Percentiles rank a stretch among this genome's conserved stretches.
Evolutionary conservation across 129 eudicot species (phyloP).

Genomic region (Pittosporum tobira): DNA sequence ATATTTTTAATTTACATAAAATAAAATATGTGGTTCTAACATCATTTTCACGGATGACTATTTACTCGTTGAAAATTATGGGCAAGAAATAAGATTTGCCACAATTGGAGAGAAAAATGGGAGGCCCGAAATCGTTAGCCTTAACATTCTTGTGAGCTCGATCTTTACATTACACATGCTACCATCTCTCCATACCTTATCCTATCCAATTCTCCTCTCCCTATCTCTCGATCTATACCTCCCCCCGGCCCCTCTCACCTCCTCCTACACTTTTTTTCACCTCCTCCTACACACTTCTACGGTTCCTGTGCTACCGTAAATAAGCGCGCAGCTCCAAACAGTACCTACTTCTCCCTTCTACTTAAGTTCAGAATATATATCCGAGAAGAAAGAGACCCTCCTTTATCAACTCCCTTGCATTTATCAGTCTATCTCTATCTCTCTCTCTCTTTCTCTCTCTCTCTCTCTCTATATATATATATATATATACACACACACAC

Average conservation of each 20-base stretch:
- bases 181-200: conserved; percentile 42
- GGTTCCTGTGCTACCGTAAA: not conserved
- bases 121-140: conserved; percentile 45
- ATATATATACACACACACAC: no score
- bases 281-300: not conserved
- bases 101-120: conserved; percentile 22
- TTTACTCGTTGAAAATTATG: no score
- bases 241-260: conserved; percentile 1
- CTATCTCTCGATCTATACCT: conserved; percentile 2
- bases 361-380: no score
- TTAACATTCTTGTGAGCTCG: conserved; percentile 12
- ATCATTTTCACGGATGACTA: no score
- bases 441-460: not conserved
- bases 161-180: not conserved
- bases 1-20: no score
- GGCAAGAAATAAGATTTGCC: no score
- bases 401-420: not conserved
- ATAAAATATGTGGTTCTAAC: no score
- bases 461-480: not conserved
- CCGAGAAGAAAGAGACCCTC: no score
- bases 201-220: conserved; percentile 44
- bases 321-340: not conserved
- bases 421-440: not conserved
- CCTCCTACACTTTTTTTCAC: not conserved
- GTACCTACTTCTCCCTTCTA: not conserved